phyloP scores from a whole-genome alignment of 768 basidiomycete genomes.

The Collybiopsis luxurians region DNA sequence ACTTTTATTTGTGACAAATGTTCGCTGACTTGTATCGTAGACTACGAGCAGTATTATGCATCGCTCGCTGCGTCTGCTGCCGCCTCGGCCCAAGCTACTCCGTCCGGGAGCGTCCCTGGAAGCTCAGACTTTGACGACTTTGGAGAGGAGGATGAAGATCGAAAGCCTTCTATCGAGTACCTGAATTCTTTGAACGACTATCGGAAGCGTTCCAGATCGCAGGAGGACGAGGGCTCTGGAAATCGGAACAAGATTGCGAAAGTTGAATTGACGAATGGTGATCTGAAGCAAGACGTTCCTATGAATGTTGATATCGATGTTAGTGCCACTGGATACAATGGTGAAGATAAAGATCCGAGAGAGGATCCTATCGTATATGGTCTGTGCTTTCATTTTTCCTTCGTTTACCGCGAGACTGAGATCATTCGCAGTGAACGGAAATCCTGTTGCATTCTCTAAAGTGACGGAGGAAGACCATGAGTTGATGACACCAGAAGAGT shows the following conservation, averaged over 20 bases:
- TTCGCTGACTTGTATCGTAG: conserved; percentile 30
- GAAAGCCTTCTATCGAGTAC: conserved; percentile 63
- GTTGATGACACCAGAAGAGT: conserved; percentile 91
- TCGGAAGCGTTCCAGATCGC: conserved; percentile 69
- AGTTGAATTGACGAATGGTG: conserved; percentile 24
- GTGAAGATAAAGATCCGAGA: conserved; percentile 19
- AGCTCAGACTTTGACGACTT: conserved; percentile 52
- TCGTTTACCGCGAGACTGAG: background rate
- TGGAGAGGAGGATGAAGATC: conserved; percentile 61
- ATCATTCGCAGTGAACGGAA: conserved; percentile 62
- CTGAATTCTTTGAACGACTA: conserved; percentile 71
- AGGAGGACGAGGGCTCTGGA: conserved; percentile 48
- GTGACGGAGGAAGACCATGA: conserved; percentile 94
- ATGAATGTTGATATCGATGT: conserved; percentile 1
- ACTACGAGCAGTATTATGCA: conserved; percentile 83
- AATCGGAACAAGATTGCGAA: conserved; percentile 39
- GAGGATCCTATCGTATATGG: conserved; percentile 74
- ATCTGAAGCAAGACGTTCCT: conserved; percentile 6
- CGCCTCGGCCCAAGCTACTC: conserved; percentile 60
- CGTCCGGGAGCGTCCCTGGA: conserved; percentile 46
- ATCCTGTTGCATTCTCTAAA: conserved; percentile 67
- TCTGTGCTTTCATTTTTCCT: conserved; percentile 26
- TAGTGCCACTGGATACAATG: conserved; percentile 8
- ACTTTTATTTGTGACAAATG: background rate
- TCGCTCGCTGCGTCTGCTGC: conserved; percentile 64